phyloP scores from a whole-genome alignment of 371 early-diverging fungal species.

The Apophysomyces variabilis region DNA sequence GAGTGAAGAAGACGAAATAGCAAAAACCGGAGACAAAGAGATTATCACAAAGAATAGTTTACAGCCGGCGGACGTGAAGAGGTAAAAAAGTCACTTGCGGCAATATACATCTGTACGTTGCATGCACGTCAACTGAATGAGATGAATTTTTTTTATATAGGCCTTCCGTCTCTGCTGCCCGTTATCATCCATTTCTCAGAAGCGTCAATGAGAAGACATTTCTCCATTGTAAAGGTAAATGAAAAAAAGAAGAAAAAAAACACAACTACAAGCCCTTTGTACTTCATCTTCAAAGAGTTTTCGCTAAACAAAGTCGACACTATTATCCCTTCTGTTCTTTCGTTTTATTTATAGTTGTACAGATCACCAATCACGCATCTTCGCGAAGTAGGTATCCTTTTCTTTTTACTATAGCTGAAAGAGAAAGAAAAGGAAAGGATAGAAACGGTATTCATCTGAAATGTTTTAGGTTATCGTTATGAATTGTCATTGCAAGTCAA shows the following conservation, averaged over 20 bases:
- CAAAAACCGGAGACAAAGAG: neutral
- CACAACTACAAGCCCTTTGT: too few species aligned
- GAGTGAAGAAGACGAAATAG: neutral
- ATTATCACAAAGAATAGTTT: neutral
- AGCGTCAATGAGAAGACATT: neutral
- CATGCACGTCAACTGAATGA: too few species aligned
- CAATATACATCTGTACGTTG: too few species aligned
- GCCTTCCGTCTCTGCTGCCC: neutral
- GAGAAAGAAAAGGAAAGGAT: neutral
- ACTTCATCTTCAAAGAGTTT: too few species aligned
- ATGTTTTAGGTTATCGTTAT: constrained; percentile 15
- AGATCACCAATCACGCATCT: constrained; percentile 22
- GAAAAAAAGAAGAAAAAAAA: neutral
- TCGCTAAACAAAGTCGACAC: neutral
- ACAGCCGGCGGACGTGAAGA: neutral
- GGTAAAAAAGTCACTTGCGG: neutral
- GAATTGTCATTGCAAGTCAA: constrained; percentile 11
- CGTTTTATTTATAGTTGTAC: constrained; percentile 15
- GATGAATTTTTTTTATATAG: neutral
- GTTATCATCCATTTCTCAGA: neutral
- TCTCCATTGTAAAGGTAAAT: constrained; percentile 14
- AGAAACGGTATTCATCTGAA: neutral
- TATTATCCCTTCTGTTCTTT: neutral
- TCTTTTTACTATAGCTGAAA: neutral
- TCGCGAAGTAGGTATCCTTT: constrained; percentile 15